Evolutionary conservation across 805 yeast species (phyloP).

Genomic region (Hanseniaspora singularis): DNA sequence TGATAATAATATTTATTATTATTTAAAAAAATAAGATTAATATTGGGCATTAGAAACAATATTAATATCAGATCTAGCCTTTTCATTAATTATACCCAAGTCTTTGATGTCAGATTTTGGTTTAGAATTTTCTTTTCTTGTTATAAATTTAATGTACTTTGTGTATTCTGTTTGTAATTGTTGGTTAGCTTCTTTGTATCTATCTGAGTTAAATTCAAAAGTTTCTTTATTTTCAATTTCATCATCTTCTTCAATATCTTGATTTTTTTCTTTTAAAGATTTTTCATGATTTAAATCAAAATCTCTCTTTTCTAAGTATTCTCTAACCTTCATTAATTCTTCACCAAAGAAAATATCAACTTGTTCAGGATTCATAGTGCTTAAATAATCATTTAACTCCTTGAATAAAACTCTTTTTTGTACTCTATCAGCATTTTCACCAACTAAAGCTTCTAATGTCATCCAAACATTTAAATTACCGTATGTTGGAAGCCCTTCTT

Average conservation of each 20-base stretch:
- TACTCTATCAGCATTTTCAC: neutral
- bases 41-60: neutral
- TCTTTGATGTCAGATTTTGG: neutral
- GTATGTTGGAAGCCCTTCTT: conserved; percentile 17
- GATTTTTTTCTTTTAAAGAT: neutral
- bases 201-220: neutral
- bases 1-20: neutral
- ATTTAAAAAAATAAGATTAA: too few species aligned
- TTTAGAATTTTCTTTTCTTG: neutral
- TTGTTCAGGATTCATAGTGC: neutral
- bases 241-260: neutral
- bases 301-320: conserved; percentile 1
- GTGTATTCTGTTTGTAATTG: conserved; percentile 20
- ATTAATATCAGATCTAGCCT: neutral
- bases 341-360: neutral
- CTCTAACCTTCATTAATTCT: conserved; percentile 13
- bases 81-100: conserved; percentile 4
- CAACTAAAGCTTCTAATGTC: conserved; percentile 19
- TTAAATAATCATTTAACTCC: neutral
- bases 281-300: conserved; percentile 1
- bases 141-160: conserved; percentile 17
- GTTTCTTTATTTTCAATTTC: neutral
- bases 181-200: neutral
- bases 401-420: neutral
- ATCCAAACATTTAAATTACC: conserved; percentile 29